A percentile compares a stretch with the other conserved stretches of the same genome.
Evolutionary conservation across 495 filamentous ascomycete genomes (phyloP).

Genomic region (Trichocladium uniseriatum): DNA sequence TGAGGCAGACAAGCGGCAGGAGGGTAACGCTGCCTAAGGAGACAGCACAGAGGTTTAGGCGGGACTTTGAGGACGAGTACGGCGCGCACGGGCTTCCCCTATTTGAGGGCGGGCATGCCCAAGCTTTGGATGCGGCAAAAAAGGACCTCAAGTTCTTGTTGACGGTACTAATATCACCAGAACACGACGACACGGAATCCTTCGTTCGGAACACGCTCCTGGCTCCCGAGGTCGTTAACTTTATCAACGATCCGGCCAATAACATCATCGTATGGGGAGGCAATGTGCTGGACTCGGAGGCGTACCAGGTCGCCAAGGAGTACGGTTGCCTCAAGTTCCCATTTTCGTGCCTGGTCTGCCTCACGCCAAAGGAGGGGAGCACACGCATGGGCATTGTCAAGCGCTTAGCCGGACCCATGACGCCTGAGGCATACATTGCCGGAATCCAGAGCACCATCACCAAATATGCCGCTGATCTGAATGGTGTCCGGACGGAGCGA

Average conservation of each 20-base stretch:
- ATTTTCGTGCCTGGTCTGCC: conserved; percentile 71
- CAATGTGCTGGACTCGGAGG: conserved; percentile 82
- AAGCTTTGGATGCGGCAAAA: conserved; percentile 80
- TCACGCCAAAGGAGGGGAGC: conserved; percentile 70
- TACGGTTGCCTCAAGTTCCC: conserved; percentile 85
- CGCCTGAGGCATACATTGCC: conserved; percentile 56
- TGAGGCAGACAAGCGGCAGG: conserved; percentile 57
- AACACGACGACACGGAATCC: conserved; percentile 83
- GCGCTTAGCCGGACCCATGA: conserved; percentile 59
- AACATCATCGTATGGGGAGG: conserved; percentile 85
- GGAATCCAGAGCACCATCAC: conserved; percentile 61
- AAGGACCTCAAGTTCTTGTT: conserved; percentile 83
- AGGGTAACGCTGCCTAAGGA: conserved; percentile 71
- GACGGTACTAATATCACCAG: conserved; percentile 75
- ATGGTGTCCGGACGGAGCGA: conserved; percentile 57
- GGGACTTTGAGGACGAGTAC: conserved; percentile 92
- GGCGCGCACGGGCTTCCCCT: conserved; percentile 60
- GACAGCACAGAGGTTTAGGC: conserved; percentile 76
- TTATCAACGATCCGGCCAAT: conserved; percentile 60
- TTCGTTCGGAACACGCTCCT: conserved; percentile 79
- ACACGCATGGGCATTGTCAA: conserved; percentile 80
- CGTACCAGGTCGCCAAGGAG: conserved; percentile 78
- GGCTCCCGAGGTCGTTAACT: conserved; percentile 59
- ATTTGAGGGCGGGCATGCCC: conserved; percentile 79
- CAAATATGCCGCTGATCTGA: conserved; percentile 59